Evolutionary conservation across 2,329 filamentous ascomycete species (phyloP), one percentile per base, ranked within the genome.

Genomic region (Biscogniauxia sp.): DNA sequence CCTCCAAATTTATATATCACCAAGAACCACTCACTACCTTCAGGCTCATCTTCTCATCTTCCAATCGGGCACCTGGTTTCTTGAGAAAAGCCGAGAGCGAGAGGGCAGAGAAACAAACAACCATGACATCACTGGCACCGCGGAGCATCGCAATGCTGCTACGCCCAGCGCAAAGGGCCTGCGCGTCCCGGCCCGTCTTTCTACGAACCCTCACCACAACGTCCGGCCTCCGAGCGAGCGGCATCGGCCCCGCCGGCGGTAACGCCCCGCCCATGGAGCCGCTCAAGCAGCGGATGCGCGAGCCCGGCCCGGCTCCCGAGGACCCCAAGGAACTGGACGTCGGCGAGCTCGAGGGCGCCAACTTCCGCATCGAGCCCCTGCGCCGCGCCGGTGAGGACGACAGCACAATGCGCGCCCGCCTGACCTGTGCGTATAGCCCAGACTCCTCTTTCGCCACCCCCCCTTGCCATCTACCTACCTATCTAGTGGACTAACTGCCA

Each of bases 341-440:
- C 70, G 93, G 92, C 72, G 92, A 97, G 81, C 87, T 97, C 72
- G 88, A 96, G 74, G 92, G 92, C 67, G 91, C 89, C 64, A 84
- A 85, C 61, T 97, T 98, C 79, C 90, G 87, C 75, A 88, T 98
- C 71, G 92, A 96, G 82, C 95, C 95, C n/a, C 78, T 98, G 67
- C 87, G 90, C 63, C 85, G 95, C 55, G 85, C 84, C 8, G 93
- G 93, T 70, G 95, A 99, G 78, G 91, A 95, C 78, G 80, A 85
- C 53, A 83, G 85, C 68, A 99, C 94, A 41, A 97, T 90, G 87
- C 88, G 94, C 69, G 93, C 95, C 50, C 88, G 95, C 66, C 86
- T 99, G 73, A 82, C 87, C 23, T 86, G 84, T 87, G 75, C 32
- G 88, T 45, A 45, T 17, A 45, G 6, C 15, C 37, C 37, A 45